A percentile compares a stretch with the other conserved stretches of the same genome.
phyloP scores from a whole-genome alignment of 2,329 filamentous ascomycete genomes.

The Coniochaeta pulveracea region DNA sequence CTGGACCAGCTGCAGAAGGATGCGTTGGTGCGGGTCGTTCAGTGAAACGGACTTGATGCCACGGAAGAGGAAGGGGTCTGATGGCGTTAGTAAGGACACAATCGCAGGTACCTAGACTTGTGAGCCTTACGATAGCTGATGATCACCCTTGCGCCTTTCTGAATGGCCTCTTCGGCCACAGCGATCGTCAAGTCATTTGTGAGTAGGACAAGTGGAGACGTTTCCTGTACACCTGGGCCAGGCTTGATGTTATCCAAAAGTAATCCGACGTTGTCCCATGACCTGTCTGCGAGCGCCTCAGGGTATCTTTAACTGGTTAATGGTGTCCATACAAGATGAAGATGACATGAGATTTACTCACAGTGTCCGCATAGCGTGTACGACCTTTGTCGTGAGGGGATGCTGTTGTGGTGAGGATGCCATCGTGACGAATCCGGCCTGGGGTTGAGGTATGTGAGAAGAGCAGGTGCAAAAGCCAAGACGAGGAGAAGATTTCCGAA shows the following conservation, averaged over 20 bases:
- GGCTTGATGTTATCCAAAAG: slow-evolving; percentile 37
- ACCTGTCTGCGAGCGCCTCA: slow-evolving; percentile 74
- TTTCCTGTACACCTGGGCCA: slow-evolving; percentile 16
- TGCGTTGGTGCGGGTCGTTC: slow-evolving; percentile 74
- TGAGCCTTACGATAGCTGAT: slow-evolving; percentile 79
- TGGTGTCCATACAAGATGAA: slow-evolving; percentile 2
- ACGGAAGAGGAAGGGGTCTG: slow-evolving; percentile 94
- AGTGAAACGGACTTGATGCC: slow-evolving; percentile 82
- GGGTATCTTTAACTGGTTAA: slow-evolving; percentile 54
- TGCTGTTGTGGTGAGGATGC: neutral
- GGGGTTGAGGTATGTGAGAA: neutral
- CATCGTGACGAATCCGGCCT: neutral
- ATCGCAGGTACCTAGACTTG: too few relatives aligned
- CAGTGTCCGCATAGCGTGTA: slow-evolving; percentile 17
- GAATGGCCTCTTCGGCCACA: slow-evolving; percentile 84
- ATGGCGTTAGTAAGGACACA: too few relatives aligned
- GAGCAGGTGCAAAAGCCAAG: neutral
- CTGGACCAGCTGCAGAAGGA: slow-evolving; percentile 69
- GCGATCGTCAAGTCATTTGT: slow-evolving; percentile 85
- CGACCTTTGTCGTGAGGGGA: slow-evolving; percentile 4
- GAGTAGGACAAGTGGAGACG: slow-evolving; percentile 35
- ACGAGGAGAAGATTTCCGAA: neutral
- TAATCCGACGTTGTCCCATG: slow-evolving; percentile 95
- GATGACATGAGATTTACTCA: too few relatives aligned
- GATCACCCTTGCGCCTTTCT: slow-evolving; percentile 63